Conservation (phyloP, 1,139 yeast genomes). For the Suhomyces guaymorum region DNA sequence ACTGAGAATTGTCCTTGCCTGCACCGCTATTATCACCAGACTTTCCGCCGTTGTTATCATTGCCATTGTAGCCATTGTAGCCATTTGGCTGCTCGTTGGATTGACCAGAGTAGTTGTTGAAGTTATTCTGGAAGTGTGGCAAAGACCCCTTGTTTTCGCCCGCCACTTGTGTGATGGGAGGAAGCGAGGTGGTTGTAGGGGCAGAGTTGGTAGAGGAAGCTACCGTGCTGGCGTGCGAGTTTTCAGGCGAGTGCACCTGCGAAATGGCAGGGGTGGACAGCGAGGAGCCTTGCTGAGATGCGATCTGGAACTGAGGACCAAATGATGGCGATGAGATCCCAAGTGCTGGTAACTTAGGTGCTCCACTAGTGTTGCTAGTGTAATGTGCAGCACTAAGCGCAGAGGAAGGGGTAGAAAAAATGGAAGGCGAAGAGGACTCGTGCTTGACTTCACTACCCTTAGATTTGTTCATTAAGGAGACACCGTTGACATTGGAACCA, state of each 20-base stretch:
- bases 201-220: slow-evolving; percentile 2
- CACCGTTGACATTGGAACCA: slow-evolving; percentile 21
- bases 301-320: slow-evolving; percentile 44
- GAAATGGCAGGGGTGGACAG: slow-evolving; percentile 19
- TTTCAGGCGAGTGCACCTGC: slow-evolving; percentile 23
- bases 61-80: slow-evolving; percentile 16
- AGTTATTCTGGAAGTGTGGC: slow-evolving; percentile 25
- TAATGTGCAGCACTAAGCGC: slow-evolving; percentile 32
- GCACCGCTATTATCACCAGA: slow-evolving; percentile 18
- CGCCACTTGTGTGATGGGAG: slow-evolving; percentile 37
- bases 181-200: slow-evolving; percentile 27
- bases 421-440: slow-evolving; percentile 15
- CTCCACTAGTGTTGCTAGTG: slow-evolving; percentile 20
- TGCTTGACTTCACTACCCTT: slow-evolving; percentile 15
- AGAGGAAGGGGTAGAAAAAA: slow-evolving; percentile 38
- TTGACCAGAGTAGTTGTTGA: slow-evolving; percentile 12
- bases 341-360: slow-evolving; percentile 38
- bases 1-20: slow-evolving; percentile 17
- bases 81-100: slow-evolving; percentile 17
- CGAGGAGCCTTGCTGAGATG: slow-evolving; percentile 12
- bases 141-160: slow-evolving; percentile 9
- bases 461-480: slow-evolving; percentile 32
- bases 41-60: slow-evolving; percentile 13
- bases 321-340: slow-evolving; percentile 41
- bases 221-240: slow-evolving; percentile 15